Evolutionary conservation across 1,284 basidiomycete species (phyloP).

Genomic region (Pholiota adiposa): DNA sequence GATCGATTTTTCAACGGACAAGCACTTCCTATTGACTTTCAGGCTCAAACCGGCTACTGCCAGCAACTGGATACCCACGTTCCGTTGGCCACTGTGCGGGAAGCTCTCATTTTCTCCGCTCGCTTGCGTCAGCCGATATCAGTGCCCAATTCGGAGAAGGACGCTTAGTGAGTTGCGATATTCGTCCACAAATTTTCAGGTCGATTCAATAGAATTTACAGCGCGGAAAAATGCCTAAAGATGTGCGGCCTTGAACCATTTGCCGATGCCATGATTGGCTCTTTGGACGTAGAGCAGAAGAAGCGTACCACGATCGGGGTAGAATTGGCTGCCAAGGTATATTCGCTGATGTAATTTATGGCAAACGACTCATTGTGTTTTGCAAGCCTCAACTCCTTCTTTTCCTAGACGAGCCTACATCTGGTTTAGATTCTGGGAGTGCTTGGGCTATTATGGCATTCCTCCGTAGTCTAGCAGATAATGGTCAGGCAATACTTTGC

Average conservation of each 20-base stretch:
- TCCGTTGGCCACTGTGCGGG: slow-evolving; percentile 74
- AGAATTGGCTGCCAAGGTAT: slow-evolving; percentile 75
- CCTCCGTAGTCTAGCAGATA: slow-evolving; percentile 79
- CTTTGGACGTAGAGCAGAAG: slow-evolving; percentile 75
- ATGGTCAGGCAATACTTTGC: slow-evolving; percentile 76
- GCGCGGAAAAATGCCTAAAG: slow-evolving; percentile 78
- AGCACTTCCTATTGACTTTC: slow-evolving; percentile 74
- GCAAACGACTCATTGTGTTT: slow-evolving; percentile 30
- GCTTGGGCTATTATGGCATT: slow-evolving; percentile 88
- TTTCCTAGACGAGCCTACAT: slow-evolving; percentile 74
- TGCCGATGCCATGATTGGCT: slow-evolving; percentile 79
- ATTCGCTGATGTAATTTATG: background rate
- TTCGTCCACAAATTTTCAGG: background rate
- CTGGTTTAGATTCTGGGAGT: slow-evolving; percentile 85
- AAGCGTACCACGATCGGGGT: slow-evolving; percentile 86
- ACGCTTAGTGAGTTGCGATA: slow-evolving; percentile 61
- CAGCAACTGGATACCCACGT: slow-evolving; percentile 85
- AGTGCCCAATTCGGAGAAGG: slow-evolving; percentile 74
- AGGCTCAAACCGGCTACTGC: slow-evolving; percentile 76
- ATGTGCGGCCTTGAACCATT: slow-evolving; percentile 79
- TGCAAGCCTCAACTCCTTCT: slow-evolving; percentile 68
- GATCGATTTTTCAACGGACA: slow-evolving; percentile 82
- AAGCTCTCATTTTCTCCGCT: slow-evolving; percentile 85
- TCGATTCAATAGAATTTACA: slow-evolving; percentile 25
- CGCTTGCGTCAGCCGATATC: slow-evolving; percentile 76